Conservation (phyloP, 1,284 basidiomycete genomes). For the Heterobasidion irregulare region DNA sequence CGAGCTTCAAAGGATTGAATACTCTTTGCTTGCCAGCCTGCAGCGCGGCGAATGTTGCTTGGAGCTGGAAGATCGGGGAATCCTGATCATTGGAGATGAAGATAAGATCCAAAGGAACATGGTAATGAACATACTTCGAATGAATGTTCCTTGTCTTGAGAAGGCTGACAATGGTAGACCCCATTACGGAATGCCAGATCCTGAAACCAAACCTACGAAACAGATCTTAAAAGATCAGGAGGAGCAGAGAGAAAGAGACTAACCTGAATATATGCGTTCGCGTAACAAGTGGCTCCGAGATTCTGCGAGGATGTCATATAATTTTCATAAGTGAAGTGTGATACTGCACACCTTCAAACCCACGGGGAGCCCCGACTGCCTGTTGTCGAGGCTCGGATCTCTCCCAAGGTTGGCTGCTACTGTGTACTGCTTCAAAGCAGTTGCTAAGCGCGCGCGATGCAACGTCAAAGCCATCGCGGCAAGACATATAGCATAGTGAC, state of each 20-base stretch:
- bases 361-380: conserved; percentile 56
- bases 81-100: conserved; percentile 29
- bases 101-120: not conserved
- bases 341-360: conserved; percentile 58
- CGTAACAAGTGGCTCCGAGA: conserved; percentile 89
- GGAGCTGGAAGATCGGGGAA: conserved; percentile 67
- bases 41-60: conserved; percentile 75
- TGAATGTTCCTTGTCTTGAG: conserved; percentile 37
- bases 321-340: not conserved
- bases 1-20: conserved; percentile 77
- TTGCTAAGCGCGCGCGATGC: conserved; percentile 28
- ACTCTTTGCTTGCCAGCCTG: conserved; percentile 61
- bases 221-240: not conserved
- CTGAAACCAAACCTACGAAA: conserved; percentile 49
- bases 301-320: conserved; percentile 42
- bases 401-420: conserved; percentile 42
- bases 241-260: conserved; percentile 3
- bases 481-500: conserved; percentile 8
- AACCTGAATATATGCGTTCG: conserved; percentile 87
- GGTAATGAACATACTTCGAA: conserved; percentile 37
- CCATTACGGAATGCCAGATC: conserved; percentile 52
- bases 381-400: conserved; percentile 41
- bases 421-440: conserved; percentile 42
- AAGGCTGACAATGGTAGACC: conserved; percentile 43
- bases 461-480: not conserved